Evolutionary conservation across 2,329 filamentous ascomycete genomes (phyloP), one percentile per base, ranked within the genome.

Genomic region (Ascochyta lentis): DNA sequence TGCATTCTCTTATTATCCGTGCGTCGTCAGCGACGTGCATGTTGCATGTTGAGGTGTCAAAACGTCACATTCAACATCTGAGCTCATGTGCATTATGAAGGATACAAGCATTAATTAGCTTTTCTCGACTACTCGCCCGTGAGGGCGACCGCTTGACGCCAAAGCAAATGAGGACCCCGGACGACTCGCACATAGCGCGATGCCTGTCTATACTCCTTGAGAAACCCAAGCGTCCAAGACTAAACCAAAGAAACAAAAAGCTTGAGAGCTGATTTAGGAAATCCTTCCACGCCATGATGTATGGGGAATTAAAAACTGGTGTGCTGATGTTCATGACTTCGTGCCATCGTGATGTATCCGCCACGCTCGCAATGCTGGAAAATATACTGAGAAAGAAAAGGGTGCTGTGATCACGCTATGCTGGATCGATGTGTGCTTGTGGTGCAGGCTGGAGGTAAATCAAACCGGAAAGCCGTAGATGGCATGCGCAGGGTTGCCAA

Each of bases 261-360:
- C 53, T 43, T 43, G 33, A 47, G 45, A 60, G 54, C 52, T 39
- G 50, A 45, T 19, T 50, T 45, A 51, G 26, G 37, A 54, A 58
- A 58, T 45, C 49, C 46, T 50, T 51, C 53, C 50, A 39, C 56
- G 48, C 58, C 60, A 38, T 50, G 47, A 35, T 49, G 56, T 47
- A 55, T 56, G 53, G 55, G 55, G 41, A 55, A 67, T 66, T 66
- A 70, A 62, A 59, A 56, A 43, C 42, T 56, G 43, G 34, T 51
- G 57, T 59, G 60, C 58, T 59, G 55, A 62, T 65, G 56, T 66
- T 74, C 71, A 65, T 74, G 66, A 72, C 69, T 65, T 75, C 72
- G 61, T 75, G 58, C 66, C 71, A 56, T 73, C 71, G 71, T 74
- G 65, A 70, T 60, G 47, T 51, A 40, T 56, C 61, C 60, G 58